Evolutionary conservation across 495 filamentous ascomycete genomes (phyloP).

Genomic region (Penicillium mononematosum): DNA sequence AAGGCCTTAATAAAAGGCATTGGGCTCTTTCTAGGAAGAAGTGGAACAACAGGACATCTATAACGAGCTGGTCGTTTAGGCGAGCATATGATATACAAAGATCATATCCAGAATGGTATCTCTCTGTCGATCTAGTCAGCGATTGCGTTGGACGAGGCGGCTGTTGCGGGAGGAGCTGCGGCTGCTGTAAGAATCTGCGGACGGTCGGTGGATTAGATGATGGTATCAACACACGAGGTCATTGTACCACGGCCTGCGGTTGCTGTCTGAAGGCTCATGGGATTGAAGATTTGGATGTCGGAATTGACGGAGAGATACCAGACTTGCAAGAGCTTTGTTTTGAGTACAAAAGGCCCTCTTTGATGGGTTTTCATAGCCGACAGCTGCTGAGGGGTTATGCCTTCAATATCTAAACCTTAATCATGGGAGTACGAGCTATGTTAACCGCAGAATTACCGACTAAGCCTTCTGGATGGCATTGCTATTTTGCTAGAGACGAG

Average conservation of each 20-base stretch:
- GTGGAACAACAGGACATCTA: too few relatives aligned
- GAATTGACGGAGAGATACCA: not conserved
- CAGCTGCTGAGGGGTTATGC: too few relatives aligned
- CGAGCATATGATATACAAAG: not conserved
- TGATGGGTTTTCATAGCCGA: too few relatives aligned
- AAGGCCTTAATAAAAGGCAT: not conserved
- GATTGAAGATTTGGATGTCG: not conserved
- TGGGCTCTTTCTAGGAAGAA: not conserved
- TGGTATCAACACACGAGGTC: not conserved
- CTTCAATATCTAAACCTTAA: too few relatives aligned
- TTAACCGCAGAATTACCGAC: too few relatives aligned
- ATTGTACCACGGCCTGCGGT: not conserved
- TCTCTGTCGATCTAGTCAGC: not conserved
- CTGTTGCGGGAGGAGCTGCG: slow-evolving; percentile 1
- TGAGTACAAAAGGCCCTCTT: too few relatives aligned
- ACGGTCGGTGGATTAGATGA: too few relatives aligned
- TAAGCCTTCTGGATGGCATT: too few relatives aligned
- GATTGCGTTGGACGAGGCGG: slow-evolving; percentile 1
- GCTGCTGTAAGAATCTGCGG: too few relatives aligned
- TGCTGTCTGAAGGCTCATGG: not conserved
- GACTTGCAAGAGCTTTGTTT: too few relatives aligned
- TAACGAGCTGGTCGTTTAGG: not conserved
- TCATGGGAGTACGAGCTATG: too few relatives aligned
- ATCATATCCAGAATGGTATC: not conserved
- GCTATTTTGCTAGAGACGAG: too few relatives aligned